Percentiles rank a stretch among this genome's conserved stretches.
phyloP scores from a whole-genome alignment of 2,329 filamentous ascomycete species.

The Ophiostoma montium region DNA sequence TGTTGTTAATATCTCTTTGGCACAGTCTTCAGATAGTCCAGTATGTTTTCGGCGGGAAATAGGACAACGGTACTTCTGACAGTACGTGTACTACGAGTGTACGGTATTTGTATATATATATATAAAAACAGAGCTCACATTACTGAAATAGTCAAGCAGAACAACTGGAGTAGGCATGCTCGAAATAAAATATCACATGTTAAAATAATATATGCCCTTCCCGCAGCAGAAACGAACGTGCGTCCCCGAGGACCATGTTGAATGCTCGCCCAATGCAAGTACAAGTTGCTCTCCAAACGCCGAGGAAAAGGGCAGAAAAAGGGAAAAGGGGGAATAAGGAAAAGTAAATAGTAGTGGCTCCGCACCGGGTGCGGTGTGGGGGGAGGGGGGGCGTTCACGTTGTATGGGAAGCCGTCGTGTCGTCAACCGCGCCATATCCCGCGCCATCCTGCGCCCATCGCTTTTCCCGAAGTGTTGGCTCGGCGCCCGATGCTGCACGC shows the following conservation, averaged over 20 bases:
- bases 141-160: no score
- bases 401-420: background rate
- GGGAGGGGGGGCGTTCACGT: background rate
- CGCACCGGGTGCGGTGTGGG: no score
- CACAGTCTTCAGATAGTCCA: no score
- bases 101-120: no score
- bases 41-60: no score
- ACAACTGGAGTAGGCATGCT: background rate
- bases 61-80: no score
- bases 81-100: no score
- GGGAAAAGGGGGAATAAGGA: no score
- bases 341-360: no score
- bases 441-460: constrained; percentile 52
- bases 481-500: constrained; percentile 34
- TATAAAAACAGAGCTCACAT: no score
- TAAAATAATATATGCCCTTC: background rate
- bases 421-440: background rate
- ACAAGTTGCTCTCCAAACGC: background rate
- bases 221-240: background rate
- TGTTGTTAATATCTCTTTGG: no score
- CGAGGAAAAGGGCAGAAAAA: background rate
- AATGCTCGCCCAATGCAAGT: constrained; percentile 13
- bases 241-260: constrained; percentile 12
- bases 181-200: background rate
- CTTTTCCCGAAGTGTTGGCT: constrained; percentile 60